Percentiles rank a stretch among this genome's conserved stretches.
phyloP scores from a whole-genome alignment of 441 rosid genomes.

The Pelargonium citronellum region DNA sequence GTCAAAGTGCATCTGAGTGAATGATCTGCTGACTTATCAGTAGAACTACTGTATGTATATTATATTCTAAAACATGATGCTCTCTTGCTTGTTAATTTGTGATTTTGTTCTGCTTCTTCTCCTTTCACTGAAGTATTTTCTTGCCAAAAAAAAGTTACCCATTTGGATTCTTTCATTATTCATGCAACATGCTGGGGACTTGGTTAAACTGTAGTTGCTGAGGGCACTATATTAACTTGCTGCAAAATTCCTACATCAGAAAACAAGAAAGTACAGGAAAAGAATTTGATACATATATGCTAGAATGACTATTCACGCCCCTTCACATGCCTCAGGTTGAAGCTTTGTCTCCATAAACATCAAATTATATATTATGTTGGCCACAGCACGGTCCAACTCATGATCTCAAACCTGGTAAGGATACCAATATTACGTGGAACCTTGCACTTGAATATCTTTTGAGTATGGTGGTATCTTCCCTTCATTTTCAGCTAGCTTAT shows the following conservation, averaged over 20 bases:
- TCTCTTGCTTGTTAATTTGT: neutral
- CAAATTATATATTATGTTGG: neutral
- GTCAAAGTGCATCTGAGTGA: neutral
- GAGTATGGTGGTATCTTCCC: slow-evolving; percentile 10
- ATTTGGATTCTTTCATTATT: no score
- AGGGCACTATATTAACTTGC: neutral
- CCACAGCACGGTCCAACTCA: neutral
- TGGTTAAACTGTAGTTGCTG: neutral
- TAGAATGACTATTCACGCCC: neutral
- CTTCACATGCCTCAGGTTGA: neutral
- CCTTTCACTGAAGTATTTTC: neutral
- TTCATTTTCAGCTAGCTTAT: slow-evolving; percentile 13
- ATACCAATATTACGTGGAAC: neutral
- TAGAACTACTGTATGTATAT: neutral
- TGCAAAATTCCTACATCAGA: neutral
- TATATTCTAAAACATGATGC: neutral
- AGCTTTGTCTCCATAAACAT: neutral
- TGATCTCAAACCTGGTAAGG: neutral
- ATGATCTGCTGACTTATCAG: neutral
- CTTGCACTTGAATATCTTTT: neutral
- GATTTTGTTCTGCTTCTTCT: neutral
- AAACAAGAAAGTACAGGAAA: neutral
- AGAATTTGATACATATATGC: neutral
- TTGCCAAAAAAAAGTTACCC: neutral
- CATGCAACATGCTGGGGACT: neutral